Percentiles rank a stretch among this genome's conserved stretches.
phyloP scores from a whole-genome alignment of 1,139 yeast species.

The Geotrichum cucujoidarum region DNA sequence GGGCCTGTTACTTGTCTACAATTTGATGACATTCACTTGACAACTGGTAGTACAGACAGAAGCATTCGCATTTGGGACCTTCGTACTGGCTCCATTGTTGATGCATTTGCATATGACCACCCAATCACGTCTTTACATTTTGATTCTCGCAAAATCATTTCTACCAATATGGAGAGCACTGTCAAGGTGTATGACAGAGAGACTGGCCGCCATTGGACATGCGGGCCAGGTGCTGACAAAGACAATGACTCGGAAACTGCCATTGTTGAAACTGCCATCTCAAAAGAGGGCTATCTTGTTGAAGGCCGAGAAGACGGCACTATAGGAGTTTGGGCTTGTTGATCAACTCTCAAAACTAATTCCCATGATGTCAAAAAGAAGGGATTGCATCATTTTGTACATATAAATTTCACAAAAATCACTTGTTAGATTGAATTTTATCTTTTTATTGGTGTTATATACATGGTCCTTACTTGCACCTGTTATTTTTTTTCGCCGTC shows the following conservation, averaged over 20 bases:
- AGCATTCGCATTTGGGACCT: conserved; percentile 69
- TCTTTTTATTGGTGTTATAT: too few relatives aligned
- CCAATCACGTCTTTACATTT: conserved; percentile 52
- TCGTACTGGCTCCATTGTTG: conserved; percentile 57
- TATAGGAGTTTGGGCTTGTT: conserved; percentile 56
- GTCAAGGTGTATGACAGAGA: conserved; percentile 55
- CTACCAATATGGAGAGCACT: conserved; percentile 46
- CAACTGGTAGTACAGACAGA: conserved; percentile 62
- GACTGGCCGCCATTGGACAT: conserved; percentile 48
- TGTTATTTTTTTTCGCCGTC: conserved; percentile 2
- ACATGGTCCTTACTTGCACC: too few relatives aligned
- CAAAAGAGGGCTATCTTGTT: conserved; percentile 57
- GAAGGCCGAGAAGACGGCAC: conserved; percentile 58
- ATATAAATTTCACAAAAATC: background rate
- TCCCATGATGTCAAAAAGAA: too few relatives aligned
- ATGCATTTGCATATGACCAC: conserved; percentile 53
- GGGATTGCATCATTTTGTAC: too few relatives aligned
- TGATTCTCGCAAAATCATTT: conserved; percentile 51
- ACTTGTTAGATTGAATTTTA: background rate
- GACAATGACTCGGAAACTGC: conserved; percentile 23
- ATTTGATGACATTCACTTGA: conserved; percentile 58
- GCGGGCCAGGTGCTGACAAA: conserved; percentile 42
- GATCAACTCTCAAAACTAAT: too few relatives aligned
- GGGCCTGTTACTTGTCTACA: conserved; percentile 65
- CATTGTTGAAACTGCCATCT: conserved; percentile 43